Percentiles rank a stretch among this genome's conserved stretches.
phyloP scores from a whole-genome alignment of 352 stramenopile species.

The Phytophthora multivora region DNA sequence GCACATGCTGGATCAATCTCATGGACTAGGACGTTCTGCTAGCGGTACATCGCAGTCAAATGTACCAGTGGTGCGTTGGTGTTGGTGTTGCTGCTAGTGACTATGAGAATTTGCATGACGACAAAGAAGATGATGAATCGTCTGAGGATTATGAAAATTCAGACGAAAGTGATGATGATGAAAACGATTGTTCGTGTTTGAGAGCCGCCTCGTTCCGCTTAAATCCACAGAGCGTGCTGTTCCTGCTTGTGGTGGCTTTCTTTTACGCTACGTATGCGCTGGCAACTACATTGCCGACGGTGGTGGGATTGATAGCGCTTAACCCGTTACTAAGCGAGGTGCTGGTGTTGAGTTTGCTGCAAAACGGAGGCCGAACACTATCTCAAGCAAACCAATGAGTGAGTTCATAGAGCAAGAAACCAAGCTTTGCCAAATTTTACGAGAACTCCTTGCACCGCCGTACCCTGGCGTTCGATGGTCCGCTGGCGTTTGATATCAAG shows the following conservation, averaged over 20 bases:
- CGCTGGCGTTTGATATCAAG: slow-evolving; percentile 58
- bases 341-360: slow-evolving; percentile 30
- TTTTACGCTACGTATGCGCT: slow-evolving; percentile 35
- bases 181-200: slow-evolving; percentile 21
- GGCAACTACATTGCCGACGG: slow-evolving; percentile 43
- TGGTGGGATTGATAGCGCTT: slow-evolving; percentile 58
- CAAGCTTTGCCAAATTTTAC: slow-evolving; percentile 45
- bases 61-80: slow-evolving; percentile 19
- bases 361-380: slow-evolving; percentile 10
- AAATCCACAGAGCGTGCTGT: slow-evolving; percentile 26
- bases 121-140: slow-evolving; percentile 22
- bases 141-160: slow-evolving; percentile 15
- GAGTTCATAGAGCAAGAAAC: slow-evolving; percentile 57
- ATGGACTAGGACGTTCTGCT: slow-evolving; percentile 58
- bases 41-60: slow-evolving; percentile 26
- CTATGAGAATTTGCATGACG: slow-evolving; percentile 25
- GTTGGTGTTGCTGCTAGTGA: slow-evolving; percentile 6
- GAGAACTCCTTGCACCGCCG: slow-evolving; percentile 51
- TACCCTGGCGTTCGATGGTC: slow-evolving; percentile 54
- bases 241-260: slow-evolving; percentile 21
- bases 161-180: slow-evolving; percentile 23
- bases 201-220: slow-evolving; percentile 14
- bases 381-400: slow-evolving; percentile 30
- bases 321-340: slow-evolving; percentile 60
- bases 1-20: slow-evolving; percentile 55